Evolutionary conservation across 768 basidiomycete genomes (phyloP).

Genomic region (Ramaria rubella): DNA sequence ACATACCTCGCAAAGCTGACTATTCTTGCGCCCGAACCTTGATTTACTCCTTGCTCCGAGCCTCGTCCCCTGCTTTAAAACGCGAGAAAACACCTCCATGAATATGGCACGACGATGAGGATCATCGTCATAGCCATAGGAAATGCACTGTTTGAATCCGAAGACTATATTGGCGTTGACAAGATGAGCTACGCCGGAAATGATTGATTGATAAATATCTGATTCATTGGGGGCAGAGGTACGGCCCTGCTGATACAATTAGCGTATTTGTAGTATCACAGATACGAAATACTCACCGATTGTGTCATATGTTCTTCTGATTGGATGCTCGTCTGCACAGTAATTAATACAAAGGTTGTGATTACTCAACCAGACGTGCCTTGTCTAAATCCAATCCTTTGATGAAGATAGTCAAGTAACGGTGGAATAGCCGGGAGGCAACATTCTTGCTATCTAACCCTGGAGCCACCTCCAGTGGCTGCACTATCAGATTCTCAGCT

Average conservation of each 20-base stretch:
- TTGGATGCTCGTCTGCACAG: not conserved
- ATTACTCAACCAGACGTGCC: not conserved
- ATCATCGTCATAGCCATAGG: constrained; percentile 70
- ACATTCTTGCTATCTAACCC: constrained; percentile 61
- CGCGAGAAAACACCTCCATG: constrained; percentile 75
- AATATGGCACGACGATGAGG: constrained; percentile 68
- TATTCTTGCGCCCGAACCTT: not conserved
- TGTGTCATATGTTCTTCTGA: not conserved
- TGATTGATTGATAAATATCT: constrained; percentile 64
- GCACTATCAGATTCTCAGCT: constrained; percentile 65
- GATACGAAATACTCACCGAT: not conserved
- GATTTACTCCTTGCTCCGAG: constrained; percentile 55
- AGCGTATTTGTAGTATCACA: not conserved
- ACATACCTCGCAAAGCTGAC: not conserved
- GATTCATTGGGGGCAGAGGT: constrained; percentile 3
- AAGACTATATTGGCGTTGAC: constrained; percentile 80
- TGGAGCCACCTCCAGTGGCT: constrained; percentile 43
- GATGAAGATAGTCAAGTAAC: constrained; percentile 62
- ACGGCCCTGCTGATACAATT: not conserved
- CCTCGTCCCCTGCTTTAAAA: constrained; percentile 72
- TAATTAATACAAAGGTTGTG: not conserved
- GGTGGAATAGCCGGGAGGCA: constrained; percentile 71
- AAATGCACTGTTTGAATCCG: constrained; percentile 81
- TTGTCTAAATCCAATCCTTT: constrained; percentile 42
- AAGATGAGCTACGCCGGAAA: constrained; percentile 72